Base-by-base conservation (phyloP, 176 grass and related monocot genomes). In the Phoenix roebelenii region DNA sequence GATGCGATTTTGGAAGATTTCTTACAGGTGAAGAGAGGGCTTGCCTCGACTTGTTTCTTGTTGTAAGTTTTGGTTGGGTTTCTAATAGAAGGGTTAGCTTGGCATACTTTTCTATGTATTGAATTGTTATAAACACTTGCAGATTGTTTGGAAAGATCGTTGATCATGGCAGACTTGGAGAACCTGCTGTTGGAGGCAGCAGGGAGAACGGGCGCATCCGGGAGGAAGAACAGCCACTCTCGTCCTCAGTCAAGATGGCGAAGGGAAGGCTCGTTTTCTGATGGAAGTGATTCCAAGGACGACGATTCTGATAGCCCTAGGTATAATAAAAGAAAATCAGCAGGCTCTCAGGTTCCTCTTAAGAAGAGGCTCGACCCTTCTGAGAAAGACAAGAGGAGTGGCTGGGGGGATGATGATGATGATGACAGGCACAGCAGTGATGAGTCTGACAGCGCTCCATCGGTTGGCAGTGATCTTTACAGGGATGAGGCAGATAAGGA, bases 401-500 rank as follows among this genome's bases (percentile, higher is more conserved):
- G 66, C 7, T 62, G 82, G 76, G 23, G 57, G 14, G 83, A 92
- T 5, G 80, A 82, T 15, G 59, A 79, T 3, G 64, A 69, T 3
- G 73, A 78, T 5, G 64, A 56, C 15, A 56, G 76, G 22, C 59
- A 74, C 3, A 76, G 65, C 3, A 68, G 72, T 9, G 86, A 80
- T 22, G 82, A 95, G 29, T 89, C 90, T 0, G 90, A 95, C 68
- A 84, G 86, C 16, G 86, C 77, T 3, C 83, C 86, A 0, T 96
- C 91, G 0, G 75, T 96, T 0, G 86, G 92, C 20, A 90, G 86
- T 17, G 92, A 96, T 67, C 75, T 96, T 44, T 96, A 96, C 78
- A 96, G 90, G 78, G 92, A 88, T 7, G 92, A 96, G 5, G 86
- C 81, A 0, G 92, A 96, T 49, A 96, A 96, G 51, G 87, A 96